phyloP scores from a whole-genome alignment of 805 yeast genomes.

The Allodekkera sacchari region DNA sequence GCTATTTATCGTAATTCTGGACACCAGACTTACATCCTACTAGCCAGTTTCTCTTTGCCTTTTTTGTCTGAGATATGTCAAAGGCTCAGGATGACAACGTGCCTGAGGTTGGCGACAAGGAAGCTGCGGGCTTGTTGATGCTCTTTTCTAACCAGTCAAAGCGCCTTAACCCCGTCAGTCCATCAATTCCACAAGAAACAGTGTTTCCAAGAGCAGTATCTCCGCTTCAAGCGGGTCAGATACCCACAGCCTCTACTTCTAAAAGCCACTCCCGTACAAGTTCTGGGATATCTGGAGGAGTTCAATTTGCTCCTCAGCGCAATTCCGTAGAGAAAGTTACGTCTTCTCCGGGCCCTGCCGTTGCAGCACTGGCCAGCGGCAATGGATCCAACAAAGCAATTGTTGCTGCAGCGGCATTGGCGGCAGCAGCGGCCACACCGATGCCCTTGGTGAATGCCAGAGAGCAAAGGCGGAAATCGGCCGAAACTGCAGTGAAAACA shows the following conservation, averaged over 20 bases:
- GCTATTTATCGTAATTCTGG: too few relatives aligned
- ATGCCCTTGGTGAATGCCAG: conserved; percentile 33
- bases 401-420: conserved; percentile 78
- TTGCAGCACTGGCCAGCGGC: conserved; percentile 27
- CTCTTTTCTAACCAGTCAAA: conserved; percentile 27
- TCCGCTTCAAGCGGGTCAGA: too few relatives aligned
- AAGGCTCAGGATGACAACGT: neutral
- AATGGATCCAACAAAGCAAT: conserved; percentile 39
- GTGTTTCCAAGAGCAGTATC: neutral
- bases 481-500: neutral
- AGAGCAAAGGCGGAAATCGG: neutral
- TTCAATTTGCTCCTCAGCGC: too few relatives aligned
- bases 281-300: too few relatives aligned
- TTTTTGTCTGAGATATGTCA: too few relatives aligned
- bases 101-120: conserved; percentile 21
- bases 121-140: conserved; percentile 33
- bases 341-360: conserved; percentile 31
- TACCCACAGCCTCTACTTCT: too few relatives aligned
- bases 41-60: too few relatives aligned
- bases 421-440: conserved; percentile 75
- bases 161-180: conserved; percentile 4
- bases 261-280: too few relatives aligned
- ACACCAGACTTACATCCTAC: too few relatives aligned
- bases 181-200: conserved; percentile 1
- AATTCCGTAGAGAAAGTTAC: conserved; percentile 16